These are phyloP conservation scores for Haberlea rhodopensis DNA, from an alignment of 257 asterid species.

Conservation along the genomic window DNA sequence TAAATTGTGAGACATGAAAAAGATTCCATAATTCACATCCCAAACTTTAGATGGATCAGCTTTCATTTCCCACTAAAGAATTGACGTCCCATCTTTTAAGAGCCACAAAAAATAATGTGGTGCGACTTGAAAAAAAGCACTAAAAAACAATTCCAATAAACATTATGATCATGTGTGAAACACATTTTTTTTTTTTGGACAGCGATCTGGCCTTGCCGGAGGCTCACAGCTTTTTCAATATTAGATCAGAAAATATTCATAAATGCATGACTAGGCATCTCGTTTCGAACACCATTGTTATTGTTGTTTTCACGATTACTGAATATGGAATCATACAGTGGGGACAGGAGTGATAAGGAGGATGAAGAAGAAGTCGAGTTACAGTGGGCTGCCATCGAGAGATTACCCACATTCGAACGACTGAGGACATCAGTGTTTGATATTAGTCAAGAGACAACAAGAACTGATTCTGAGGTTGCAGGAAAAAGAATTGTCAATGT, in stretches of 20 bases:
- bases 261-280: not conserved
- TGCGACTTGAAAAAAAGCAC: not conserved
- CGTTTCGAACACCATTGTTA: not conserved
- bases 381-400: conserved; percentile 36
- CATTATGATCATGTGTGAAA: not conserved
- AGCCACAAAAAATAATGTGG: not conserved
- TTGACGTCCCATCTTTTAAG: no score
- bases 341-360: not conserved
- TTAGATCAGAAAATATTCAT: not conserved
- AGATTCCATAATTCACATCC: no score
- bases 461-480: not conserved
- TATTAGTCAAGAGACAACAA: conserved; percentile 7
- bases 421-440: conserved; percentile 31
- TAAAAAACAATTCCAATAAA: no score
- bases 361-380: not conserved
- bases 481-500: conserved; percentile 36
- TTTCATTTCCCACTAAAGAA: no score
- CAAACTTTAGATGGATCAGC: no score
- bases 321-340: not conserved
- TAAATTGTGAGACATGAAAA: no score
- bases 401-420: conserved; percentile 29
- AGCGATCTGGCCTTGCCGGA: no score
- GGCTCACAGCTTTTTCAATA: no score
- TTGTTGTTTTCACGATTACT: not conserved
- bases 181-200: no score